These are phyloP conservation scores for Olyra latifolia DNA, from an alignment of 176 grass and related monocot genomes.

Conservation along the genomic window DNA sequence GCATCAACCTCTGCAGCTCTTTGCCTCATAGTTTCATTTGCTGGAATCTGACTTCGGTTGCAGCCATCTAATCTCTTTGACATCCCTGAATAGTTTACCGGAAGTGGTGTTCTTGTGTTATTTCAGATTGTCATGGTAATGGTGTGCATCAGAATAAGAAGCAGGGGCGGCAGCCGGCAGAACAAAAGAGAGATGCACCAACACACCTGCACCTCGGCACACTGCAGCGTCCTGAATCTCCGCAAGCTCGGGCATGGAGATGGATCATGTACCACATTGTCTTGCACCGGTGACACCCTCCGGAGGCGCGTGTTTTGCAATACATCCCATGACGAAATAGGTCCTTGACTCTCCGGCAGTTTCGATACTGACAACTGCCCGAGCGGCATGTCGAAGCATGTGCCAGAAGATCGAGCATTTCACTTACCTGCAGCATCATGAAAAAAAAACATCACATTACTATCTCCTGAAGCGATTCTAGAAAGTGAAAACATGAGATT, in stretches of 20 bases:
- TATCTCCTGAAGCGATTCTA: conserved; percentile 1
- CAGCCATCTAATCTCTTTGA: conserved; percentile 92
- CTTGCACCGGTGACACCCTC: conserved; percentile 79
- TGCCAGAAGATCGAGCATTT: conserved; percentile 82
- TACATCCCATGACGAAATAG: conserved; percentile 85
- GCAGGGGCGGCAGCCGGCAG: too few relatives aligned
- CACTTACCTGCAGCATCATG: conserved; percentile 59
- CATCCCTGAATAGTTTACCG: conserved; percentile 65
- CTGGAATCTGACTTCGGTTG: conserved; percentile 95
- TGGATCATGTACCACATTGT: conserved; percentile 90
- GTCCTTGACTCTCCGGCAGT: conserved; percentile 79
- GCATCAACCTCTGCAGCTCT: conserved; percentile 85
- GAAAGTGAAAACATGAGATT: neutral
- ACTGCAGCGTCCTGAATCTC: conserved; percentile 73
- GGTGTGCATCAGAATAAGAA: neutral
- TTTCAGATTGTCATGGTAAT: neutral
- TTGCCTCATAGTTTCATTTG: conserved; percentile 99
- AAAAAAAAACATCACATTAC: conserved; percentile 12
- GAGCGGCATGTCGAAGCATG: conserved; percentile 72
- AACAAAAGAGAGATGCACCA: conserved; percentile 1
- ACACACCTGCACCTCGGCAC: conserved; percentile 99
- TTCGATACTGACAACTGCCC: conserved; percentile 64
- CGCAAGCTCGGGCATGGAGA: conserved; percentile 91
- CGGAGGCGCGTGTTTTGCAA: conserved; percentile 67
- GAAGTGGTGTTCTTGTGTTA: neutral